These are phyloP conservation scores for Leccinum subgranulosum DNA, from an alignment of 768 basidiomycete species.

Conservation along the genomic window DNA sequence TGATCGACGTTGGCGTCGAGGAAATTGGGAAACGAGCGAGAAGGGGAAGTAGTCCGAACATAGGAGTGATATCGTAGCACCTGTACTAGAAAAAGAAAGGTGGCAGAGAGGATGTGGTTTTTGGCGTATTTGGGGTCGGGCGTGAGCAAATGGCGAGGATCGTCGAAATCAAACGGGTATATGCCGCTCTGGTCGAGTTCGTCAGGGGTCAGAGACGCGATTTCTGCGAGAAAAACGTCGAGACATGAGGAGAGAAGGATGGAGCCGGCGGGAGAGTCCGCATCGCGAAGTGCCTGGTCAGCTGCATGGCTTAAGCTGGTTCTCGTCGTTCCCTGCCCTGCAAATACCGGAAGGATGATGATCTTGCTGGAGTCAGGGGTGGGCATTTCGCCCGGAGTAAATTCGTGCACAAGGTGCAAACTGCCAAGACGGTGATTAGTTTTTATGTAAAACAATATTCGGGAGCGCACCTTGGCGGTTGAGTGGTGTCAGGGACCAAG, in stretches of 20 bases:
- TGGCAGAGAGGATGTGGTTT: conserved; percentile 48
- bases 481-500: not conserved
- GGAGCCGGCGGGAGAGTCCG: conserved; percentile 38
- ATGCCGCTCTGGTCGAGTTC: conserved; percentile 38
- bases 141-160: conserved; percentile 38
- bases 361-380: conserved; percentile 6
- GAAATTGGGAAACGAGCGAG: conserved; percentile 24
- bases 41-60: conserved; percentile 24
- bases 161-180: conserved; percentile 43
- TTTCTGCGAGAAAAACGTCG: conserved; percentile 47
- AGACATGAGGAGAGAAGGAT: conserved; percentile 50
- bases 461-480: conserved; percentile 3
- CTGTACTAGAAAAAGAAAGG: conserved; percentile 50
- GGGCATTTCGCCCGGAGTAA: conserved; percentile 4
- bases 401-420: not conserved
- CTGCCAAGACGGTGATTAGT: not conserved
- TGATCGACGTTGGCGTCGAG: conserved; percentile 35
- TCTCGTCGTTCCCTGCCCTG: conserved; percentile 50
- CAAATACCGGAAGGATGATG: conserved; percentile 46
- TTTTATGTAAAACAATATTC: not conserved
- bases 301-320: conserved; percentile 31
- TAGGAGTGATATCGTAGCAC: conserved; percentile 50
- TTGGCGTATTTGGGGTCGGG: conserved; percentile 34
- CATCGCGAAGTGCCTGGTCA: conserved; percentile 41
- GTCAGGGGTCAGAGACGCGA: conserved; percentile 41